Base-by-base conservation (phyloP, 208 protist genomes). In the Trypanosoma cruzi region DNA sequence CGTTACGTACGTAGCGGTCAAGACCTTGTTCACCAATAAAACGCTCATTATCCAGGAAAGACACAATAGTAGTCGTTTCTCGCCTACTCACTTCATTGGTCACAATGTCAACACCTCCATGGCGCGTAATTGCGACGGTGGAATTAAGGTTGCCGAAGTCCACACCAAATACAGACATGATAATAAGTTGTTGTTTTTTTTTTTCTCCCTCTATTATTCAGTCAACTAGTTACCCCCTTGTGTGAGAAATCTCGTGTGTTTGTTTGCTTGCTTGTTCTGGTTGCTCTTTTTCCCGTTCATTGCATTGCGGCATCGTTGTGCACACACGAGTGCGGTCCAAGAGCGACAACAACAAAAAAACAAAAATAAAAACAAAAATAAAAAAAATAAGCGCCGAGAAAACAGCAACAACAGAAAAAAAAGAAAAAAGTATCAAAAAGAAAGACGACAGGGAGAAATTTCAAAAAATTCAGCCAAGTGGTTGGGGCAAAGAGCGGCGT, bases 121-220 rank as follows among this genome's bases (percentile, higher is more conserved):
- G 81, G 48, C 90, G 84, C 29, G 91, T 94, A 65, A 95, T 89
- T 50, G 89, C 86, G 20, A 98, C 88, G 24, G 85, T 92, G 36
- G 90, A 93, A 79, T 93, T 92, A 50, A 93, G 63, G 64, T 93
- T 96, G 44, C 94, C 94, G 56, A 98, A 96, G 74, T 98, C 94
- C 61, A 98, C 64, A 57, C 94, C 94, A 67, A 98, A 95, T 20
- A 98, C 90, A 65, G 92, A 94, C 94, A 98, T 98, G 1, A 42
- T 71, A 40, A n/a, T n/a, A n/a, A n/a, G n/a, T n/a, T n/a, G n/a
- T n/a, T 18, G 8, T 24, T 31, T 24, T 37, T 56, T 42, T 71
- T 60, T 50, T 68, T 66, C 34, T 68, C 71, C 71, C 60, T 37
- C 8, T 29, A 62, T 64, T 60, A n/a, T 32, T 59, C 29, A 44